Conservation (phyloP, 257 asterid genomes). For the Solanum rostratum region DNA sequence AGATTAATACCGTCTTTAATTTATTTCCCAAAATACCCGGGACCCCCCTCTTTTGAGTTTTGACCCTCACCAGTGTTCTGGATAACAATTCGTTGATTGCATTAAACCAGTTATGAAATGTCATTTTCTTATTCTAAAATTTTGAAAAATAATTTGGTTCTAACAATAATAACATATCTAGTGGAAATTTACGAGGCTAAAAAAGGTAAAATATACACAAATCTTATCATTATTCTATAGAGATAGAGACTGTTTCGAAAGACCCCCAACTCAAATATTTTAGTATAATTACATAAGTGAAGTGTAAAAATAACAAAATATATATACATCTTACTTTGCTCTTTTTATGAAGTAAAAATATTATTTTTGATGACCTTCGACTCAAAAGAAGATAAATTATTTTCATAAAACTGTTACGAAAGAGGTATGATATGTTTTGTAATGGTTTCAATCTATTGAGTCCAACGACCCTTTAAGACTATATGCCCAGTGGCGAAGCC, state of each 20-base stretch:
- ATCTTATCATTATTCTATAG: too few relatives aligned
- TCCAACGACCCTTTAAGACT: neutral
- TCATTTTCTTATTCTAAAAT: neutral
- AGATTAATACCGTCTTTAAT: neutral
- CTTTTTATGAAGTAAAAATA: rapidly evolving
- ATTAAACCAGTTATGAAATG: neutral
- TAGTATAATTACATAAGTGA: too few relatives aligned
- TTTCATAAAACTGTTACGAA: neutral
- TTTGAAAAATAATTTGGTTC: neutral
- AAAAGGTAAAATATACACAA: rapidly evolving
- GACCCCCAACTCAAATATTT: too few relatives aligned
- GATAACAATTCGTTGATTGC: neutral
- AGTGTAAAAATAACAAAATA: too few relatives aligned
- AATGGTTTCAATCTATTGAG: neutral
- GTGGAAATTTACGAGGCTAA: rapidly evolving
- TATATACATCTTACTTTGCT: too few relatives aligned
- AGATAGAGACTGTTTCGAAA: too few relatives aligned
- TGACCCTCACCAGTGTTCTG: neutral
- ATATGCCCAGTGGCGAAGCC: too few relatives aligned
- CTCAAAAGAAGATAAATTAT: neutral
- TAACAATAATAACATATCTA: rapidly evolving
- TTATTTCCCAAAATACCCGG: conserved; percentile 8
- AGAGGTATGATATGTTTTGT: neutral
- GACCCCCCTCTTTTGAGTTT: neutral
- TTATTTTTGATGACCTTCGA: neutral